Conservation (phyloP, 1,139 yeast genomes). For the Blastobotrys raffinosifermentans region DNA sequence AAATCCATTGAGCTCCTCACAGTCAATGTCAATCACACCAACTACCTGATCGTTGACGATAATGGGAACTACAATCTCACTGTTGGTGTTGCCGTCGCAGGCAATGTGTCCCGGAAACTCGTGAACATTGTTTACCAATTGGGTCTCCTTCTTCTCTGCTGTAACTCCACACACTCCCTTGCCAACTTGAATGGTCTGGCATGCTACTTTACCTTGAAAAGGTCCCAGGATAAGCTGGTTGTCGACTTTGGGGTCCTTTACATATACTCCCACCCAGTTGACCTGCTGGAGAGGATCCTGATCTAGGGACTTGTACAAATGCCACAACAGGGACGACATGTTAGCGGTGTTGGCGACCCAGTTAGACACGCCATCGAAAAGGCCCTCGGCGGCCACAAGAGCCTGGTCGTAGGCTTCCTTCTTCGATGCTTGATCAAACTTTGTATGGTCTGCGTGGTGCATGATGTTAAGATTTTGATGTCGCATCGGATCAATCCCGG, state of each 20-base stretch:
- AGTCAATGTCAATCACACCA: constrained; percentile 88
- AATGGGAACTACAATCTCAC: constrained; percentile 91
- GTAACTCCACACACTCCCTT: constrained; percentile 91
- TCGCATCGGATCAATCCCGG: too few relatives aligned
- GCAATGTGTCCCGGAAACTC: constrained; percentile 91
- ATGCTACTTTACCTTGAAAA: constrained; percentile 95
- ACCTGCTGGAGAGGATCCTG: constrained; percentile 36
- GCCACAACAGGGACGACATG: constrained; percentile 81
- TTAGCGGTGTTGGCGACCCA: constrained; percentile 91
- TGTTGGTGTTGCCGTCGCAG: constrained; percentile 89
- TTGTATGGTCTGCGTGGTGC: constrained; percentile 29
- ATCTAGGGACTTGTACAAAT: constrained; percentile 64
- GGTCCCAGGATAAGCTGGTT: constrained; percentile 68
- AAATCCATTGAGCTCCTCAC: constrained; percentile 59
- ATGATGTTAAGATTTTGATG: too few relatives aligned
- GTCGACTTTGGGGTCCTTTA: constrained; percentile 35
- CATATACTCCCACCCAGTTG: constrained; percentile 94
- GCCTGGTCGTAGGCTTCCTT: constrained; percentile 60
- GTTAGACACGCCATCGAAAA: constrained; percentile 55
- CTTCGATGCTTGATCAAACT: constrained; percentile 20
- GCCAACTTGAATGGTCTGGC: constrained; percentile 74
- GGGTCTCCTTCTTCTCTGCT: constrained; percentile 52
- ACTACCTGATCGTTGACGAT: constrained; percentile 39
- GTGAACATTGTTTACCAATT: constrained; percentile 70
- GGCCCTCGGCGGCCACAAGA: constrained; percentile 57